A percentile compares a stretch with the other conserved stretches of the same genome.
Conservation (phyloP, 768 basidiomycete species). For the Boletus rufocinnamomeus region DNA sequence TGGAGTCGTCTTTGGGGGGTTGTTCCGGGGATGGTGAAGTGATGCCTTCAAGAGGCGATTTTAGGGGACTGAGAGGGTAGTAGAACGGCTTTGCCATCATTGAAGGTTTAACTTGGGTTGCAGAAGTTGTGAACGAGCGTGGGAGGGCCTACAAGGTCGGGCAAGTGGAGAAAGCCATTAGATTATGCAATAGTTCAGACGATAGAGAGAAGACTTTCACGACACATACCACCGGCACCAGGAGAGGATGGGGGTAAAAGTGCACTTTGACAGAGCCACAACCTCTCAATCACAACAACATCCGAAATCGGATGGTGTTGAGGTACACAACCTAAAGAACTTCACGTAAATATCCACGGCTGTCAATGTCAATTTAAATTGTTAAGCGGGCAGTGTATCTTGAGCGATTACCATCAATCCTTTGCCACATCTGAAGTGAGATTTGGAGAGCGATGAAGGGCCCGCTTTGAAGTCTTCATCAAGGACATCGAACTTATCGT, state of each 20-base stretch:
- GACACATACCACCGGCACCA: background rate
- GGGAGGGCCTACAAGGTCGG: background rate
- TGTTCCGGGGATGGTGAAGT: background rate
- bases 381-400: too few relatives aligned
- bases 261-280: background rate
- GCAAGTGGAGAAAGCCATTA: background rate
- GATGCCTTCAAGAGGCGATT: background rate
- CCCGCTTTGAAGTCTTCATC: too few relatives aligned
- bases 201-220: background rate
- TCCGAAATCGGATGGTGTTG: background rate
- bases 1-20: background rate
- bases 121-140: conserved; percentile 11
- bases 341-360: background rate
- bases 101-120: background rate
- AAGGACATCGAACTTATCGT: too few relatives aligned
- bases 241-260: background rate
- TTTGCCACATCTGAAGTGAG: background rate
- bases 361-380: too few relatives aligned
- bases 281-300: background rate
- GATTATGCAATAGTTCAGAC: background rate
- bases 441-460: background rate
- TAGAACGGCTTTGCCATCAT: conserved; percentile 23
- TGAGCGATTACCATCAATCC: background rate
- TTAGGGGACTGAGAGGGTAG: conserved; percentile 18
- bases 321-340: background rate